Evolutionary conservation across 1,139 yeast genomes (phyloP), one percentile per base, ranked within the genome.

Genomic region (Nakaseomyces uthaithaninus): DNA sequence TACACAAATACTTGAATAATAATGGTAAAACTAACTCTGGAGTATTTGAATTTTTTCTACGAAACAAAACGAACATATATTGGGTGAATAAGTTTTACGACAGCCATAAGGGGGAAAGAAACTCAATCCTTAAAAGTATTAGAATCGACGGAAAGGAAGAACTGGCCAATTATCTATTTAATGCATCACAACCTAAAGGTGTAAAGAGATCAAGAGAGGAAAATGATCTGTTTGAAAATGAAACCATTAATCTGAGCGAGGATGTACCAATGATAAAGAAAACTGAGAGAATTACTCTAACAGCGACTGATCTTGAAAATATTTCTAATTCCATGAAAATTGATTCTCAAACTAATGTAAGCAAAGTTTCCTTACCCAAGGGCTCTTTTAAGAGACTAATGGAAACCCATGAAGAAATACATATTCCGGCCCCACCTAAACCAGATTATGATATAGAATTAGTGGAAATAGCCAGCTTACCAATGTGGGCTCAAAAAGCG

Each of bases 381-480:
- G 95, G 94, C 1, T 81, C 97, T 0, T 83, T 75, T 55, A 89
- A 83, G 57, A 77, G 82, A 46, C 74, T 76, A 11, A 80, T 79
- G 47, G 77, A 75, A 45, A 65, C 74, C 4, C 91, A 91, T 60
- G 97, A 91, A 59, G 91, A 85, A 51, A 83, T 87, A 37, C 86
- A 80, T 45, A 76, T 93, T 3, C 98, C 98, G 0, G 79, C 93
- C 0, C 91, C 94, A 0, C 53, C 59, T 23, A 64, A 65, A 27
- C 71, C 74, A 1, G 65, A 59, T 3, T 53, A 58, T 26, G 66
- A 66, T n/a, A 66, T 67, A 28, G 78, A 67, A 6, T 61, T 84
- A 10, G 77, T 86, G 2, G 65, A 76, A 1, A 76, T 85, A 1
- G 45, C 74, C 1, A 72, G 70, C 2, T 60, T 93, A 28, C 98